Percentiles rank a stretch among this genome's conserved stretches.
Conservation (phyloP, 1,139 yeast species). For the Geotrichum cucujoidarum region DNA sequence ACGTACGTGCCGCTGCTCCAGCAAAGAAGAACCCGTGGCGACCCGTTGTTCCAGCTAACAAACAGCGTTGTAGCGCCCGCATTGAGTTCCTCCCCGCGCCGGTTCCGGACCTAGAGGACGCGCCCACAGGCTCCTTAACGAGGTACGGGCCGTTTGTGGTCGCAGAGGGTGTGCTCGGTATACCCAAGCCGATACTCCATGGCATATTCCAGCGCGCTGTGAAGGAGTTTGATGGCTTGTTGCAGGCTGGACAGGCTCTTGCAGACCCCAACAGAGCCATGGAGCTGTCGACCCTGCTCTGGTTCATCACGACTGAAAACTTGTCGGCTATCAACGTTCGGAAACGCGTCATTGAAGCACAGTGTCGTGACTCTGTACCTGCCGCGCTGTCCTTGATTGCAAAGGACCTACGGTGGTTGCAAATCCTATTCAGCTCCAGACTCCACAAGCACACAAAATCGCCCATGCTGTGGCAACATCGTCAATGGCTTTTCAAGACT, state of each 20-base stretch:
- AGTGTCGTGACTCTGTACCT: not conserved
- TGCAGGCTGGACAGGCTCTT: not conserved
- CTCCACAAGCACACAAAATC: conserved; percentile 38
- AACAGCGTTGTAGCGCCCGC: too few relatives aligned
- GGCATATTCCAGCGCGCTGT: conserved; percentile 16
- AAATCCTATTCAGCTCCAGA: conserved; percentile 34
- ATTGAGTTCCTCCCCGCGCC: too few relatives aligned
- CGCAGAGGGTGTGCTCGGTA: conserved; percentile 27
- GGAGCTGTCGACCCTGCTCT: conserved; percentile 25
- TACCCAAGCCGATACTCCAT: conserved; percentile 26
- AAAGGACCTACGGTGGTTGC: conserved; percentile 31
- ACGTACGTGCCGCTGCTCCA: too few relatives aligned
- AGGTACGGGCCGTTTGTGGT: conserved; percentile 13
- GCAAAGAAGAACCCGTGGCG: too few relatives aligned
- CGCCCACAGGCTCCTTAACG: too few relatives aligned
- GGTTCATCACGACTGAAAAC: conserved; percentile 36
- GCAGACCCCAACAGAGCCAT: not conserved
- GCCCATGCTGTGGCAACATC: conserved; percentile 40
- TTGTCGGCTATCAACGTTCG: conserved; percentile 35
- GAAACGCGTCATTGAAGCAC: conserved; percentile 24
- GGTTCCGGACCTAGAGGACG: too few relatives aligned
- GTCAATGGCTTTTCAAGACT: conserved; percentile 30
- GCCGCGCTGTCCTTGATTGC: not conserved
- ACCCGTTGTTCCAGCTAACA: too few relatives aligned
- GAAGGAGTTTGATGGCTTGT: conserved; percentile 1